Evolutionary conservation across 2,329 filamentous ascomycete genomes (phyloP).

Genomic region (Gremmenia infestans): DNA sequence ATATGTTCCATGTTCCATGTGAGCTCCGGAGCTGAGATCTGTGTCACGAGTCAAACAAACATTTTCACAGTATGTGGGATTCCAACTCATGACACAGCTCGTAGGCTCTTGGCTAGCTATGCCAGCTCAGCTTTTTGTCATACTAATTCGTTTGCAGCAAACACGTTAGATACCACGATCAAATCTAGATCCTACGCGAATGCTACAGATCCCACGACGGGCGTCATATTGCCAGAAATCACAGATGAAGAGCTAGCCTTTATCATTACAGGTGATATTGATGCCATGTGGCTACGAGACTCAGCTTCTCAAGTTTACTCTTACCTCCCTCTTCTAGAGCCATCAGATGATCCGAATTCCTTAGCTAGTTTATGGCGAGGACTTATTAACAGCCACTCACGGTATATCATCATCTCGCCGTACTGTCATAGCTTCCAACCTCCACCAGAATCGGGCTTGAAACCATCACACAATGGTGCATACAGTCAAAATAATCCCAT

Average conservation of each 20-base stretch:
- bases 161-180: constrained; percentile 69
- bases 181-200: constrained; percentile 59
- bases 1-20: too few species aligned
- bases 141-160: constrained; percentile 35
- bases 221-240: constrained; percentile 8
- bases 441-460: constrained; percentile 66
- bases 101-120: too few species aligned
- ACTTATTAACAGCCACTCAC: constrained; percentile 64
- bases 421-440: constrained; percentile 93
- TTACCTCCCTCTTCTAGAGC: constrained; percentile 57
- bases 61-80: too few species aligned
- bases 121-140: too few species aligned
- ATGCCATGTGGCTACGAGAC: constrained; percentile 87
- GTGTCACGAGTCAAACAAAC: too few species aligned
- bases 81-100: too few species aligned
- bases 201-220: constrained; percentile 34
- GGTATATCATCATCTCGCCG: constrained; percentile 64
- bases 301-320: constrained; percentile 73
- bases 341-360: constrained; percentile 49
- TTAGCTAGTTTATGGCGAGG: constrained; percentile 64
- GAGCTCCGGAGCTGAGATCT: too few species aligned
- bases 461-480: constrained; percentile 55
- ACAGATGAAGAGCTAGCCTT: constrained; percentile 59
- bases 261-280: constrained; percentile 56
- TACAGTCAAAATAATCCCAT: constrained; percentile 54